Percentiles rank a stretch among this genome's conserved stretches.
Evolutionary conservation across 2,329 filamentous ascomycete species (phyloP).

Genomic region (Calonectria pauciramosa): DNA sequence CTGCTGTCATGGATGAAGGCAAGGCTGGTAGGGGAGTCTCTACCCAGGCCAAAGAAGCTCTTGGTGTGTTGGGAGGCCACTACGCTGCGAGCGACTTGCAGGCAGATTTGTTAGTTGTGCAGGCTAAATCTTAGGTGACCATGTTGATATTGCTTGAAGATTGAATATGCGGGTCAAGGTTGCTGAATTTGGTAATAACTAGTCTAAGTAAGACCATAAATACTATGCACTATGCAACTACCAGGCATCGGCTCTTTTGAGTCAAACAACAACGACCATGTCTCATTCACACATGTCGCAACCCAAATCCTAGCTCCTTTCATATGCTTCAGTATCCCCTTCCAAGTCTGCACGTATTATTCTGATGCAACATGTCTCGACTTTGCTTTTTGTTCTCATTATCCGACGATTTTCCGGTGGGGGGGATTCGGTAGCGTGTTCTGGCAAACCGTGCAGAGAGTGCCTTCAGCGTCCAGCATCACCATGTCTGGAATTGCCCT

Average conservation of each 20-base stretch:
- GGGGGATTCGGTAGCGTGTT: not conserved
- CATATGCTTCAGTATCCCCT: not conserved
- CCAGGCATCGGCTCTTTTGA: not conserved
- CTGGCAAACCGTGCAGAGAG: not conserved
- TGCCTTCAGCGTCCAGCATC: not conserved
- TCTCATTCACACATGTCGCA: not conserved
- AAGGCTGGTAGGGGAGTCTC: not conserved
- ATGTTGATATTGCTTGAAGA: not conserved
- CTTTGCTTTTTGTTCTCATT: not conserved
- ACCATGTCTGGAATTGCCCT: not conserved
- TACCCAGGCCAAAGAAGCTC: not conserved
- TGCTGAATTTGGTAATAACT: not conserved
- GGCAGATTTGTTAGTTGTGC: constrained; percentile 14
- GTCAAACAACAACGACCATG: not conserved
- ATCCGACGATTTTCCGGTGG: not conserved
- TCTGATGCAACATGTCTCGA: not conserved
- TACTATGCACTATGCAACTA: not conserved
- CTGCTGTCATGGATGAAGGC: constrained; percentile 4
- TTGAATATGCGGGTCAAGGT: not conserved
- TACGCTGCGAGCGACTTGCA: constrained; percentile 14
- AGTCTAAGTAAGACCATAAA: not conserved
- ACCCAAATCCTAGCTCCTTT: not conserved
- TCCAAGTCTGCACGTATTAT: not conserved
- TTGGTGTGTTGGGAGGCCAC: constrained; percentile 10
- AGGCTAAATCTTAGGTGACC: not conserved